Evolutionary conservation across 2,329 filamentous ascomycete species (phyloP).

Genomic region (Purpureocillium takamizusanense): DNA sequence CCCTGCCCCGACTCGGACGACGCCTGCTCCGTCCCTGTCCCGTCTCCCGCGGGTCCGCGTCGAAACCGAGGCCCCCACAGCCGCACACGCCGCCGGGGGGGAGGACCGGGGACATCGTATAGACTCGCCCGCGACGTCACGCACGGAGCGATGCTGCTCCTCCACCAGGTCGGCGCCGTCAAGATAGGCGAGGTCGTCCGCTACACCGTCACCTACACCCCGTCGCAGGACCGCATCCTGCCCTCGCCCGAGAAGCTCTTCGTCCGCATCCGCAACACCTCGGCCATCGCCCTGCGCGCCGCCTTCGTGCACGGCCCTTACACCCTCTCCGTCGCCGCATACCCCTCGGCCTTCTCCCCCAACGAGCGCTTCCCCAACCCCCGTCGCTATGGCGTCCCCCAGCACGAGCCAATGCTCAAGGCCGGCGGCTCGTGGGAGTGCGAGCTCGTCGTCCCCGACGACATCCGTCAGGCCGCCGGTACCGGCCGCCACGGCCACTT

Average conservation of each 20-base stretch:
- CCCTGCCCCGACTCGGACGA: too few species aligned
- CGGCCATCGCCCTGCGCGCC: slow-evolving; percentile 79
- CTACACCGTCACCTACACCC: slow-evolving; percentile 87
- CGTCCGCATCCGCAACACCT: slow-evolving; percentile 87
- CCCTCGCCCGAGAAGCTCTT: slow-evolving; percentile 74
- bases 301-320: slow-evolving; percentile 97
- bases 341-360: slow-evolving; percentile 74
- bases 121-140: background rate
- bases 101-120: too few species aligned
- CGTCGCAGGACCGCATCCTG: slow-evolving; percentile 78
- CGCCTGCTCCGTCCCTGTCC: too few species aligned
- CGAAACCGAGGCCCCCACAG: too few species aligned
- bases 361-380: slow-evolving; percentile 67
- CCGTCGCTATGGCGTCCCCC: slow-evolving; percentile 65
- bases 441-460: slow-evolving; percentile 69
- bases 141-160: slow-evolving; percentile 64
- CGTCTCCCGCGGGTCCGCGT: too few species aligned
- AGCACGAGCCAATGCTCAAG: slow-evolving; percentile 95
- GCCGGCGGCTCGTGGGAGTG: slow-evolving; percentile 82
- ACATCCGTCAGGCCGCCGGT: slow-evolving; percentile 59
- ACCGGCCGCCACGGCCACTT: slow-evolving; percentile 35
- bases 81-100: too few species aligned
- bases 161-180: slow-evolving; percentile 84
- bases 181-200: slow-evolving; percentile 92
- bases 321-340: slow-evolving; percentile 77